Percentiles rank a stretch among this genome's conserved stretches.
phyloP scores from a whole-genome alignment of 805 yeast species.

The Yueomyces sp. region DNA sequence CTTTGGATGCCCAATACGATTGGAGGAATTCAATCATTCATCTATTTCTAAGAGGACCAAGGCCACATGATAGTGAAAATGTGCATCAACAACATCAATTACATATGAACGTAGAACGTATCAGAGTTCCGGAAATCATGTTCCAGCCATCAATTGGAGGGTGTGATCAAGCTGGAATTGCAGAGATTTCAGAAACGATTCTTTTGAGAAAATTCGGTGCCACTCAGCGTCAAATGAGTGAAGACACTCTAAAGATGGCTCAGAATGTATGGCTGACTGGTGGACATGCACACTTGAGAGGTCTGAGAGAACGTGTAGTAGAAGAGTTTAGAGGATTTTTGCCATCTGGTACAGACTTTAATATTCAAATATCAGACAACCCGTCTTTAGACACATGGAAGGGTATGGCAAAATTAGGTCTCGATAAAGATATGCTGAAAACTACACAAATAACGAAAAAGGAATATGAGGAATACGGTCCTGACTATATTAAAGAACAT shows the following conservation, averaged over 20 bases:
- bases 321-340: slow-evolving; percentile 57
- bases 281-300: slow-evolving; percentile 57
- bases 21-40: slow-evolving; percentile 76
- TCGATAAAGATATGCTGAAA: slow-evolving; percentile 30
- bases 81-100: slow-evolving; percentile 82
- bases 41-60: slow-evolving; percentile 79
- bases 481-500: slow-evolving; percentile 82
- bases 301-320: slow-evolving; percentile 53
- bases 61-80: slow-evolving; percentile 70
- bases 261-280: slow-evolving; percentile 76
- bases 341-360: slow-evolving; percentile 52
- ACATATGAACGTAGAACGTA: slow-evolving; percentile 81
- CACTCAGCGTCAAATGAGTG: slow-evolving; percentile 31
- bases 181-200: slow-evolving; percentile 60
- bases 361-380: slow-evolving; percentile 49
- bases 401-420: slow-evolving; percentile 81
- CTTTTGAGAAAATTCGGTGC: slow-evolving; percentile 51
- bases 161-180: slow-evolving; percentile 87
- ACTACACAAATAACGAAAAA: slow-evolving; percentile 42
- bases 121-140: slow-evolving; percentile 80
- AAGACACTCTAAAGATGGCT: slow-evolving; percentile 13
- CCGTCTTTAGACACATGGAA: slow-evolving; percentile 81
- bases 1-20: slow-evolving; percentile 66
- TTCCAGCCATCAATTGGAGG: slow-evolving; percentile 94
- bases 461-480: slow-evolving; percentile 82